Evolutionary conservation across 148 eudicot genomes (phyloP).

Genomic region (Rhododendron henanense): DNA sequence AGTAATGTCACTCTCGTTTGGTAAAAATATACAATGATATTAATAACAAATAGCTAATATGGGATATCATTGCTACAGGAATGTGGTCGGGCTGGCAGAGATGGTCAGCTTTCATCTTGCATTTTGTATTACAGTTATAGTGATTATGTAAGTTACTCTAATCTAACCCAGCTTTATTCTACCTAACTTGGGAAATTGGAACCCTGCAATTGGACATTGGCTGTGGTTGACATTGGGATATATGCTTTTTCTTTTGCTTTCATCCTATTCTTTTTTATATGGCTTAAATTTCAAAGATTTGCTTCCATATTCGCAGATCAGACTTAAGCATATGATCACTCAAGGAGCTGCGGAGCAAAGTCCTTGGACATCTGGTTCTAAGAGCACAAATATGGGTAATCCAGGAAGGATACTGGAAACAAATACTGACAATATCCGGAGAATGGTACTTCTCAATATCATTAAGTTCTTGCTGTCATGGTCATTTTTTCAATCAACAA

Average conservation of each 20-base stretch:
- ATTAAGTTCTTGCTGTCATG: background rate
- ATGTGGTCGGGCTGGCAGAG: conserved; percentile 99
- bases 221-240: background rate
- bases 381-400: conserved; percentile 34
- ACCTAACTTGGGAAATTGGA: background rate
- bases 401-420: conserved; percentile 76
- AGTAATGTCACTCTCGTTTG: background rate
- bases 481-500: background rate
- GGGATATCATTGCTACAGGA: conserved; percentile 43
- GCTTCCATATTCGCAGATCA: conserved; percentile 47
- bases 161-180: conserved; percentile 1
- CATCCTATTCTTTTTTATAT: background rate
- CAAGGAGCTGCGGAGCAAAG: conserved; percentile 78
- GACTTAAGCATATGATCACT: conserved; percentile 92
- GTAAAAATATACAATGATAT: background rate
- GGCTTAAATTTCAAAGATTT: conserved; percentile 9
- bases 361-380: conserved; percentile 42
- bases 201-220: background rate
- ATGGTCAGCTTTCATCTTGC: conserved; percentile 80
- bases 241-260: background rate
- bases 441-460: conserved; percentile 52
- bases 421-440: conserved; percentile 74
- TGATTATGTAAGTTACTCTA: conserved; percentile 67
- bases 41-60: background rate
- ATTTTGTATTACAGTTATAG: conserved; percentile 84